A percentile compares a stretch with the other conserved stretches of the same genome.
These are phyloP conservation scores for Kuraishia ogatae DNA, from an alignment of 805 yeast genomes.

Conservation along the genomic window DNA sequence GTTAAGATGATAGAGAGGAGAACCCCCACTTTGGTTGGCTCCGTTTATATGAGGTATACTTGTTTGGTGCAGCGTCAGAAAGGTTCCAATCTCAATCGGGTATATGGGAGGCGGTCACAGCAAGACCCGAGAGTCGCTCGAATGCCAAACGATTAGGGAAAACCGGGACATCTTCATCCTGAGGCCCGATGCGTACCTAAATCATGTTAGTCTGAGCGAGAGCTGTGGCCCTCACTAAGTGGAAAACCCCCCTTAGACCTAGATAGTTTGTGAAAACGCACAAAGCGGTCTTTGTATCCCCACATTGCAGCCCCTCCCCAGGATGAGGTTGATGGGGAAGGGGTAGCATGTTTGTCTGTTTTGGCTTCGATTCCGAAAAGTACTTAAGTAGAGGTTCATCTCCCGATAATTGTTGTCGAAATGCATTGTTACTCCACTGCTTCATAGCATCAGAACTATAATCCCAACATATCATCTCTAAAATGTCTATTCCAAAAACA, in stretches of 20 bases:
- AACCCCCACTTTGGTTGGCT: background rate
- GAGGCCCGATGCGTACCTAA: background rate
- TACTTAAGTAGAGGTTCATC: background rate
- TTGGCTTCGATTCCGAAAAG: background rate
- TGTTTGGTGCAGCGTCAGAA: no score
- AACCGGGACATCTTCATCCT: background rate
- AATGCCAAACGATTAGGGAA: background rate
- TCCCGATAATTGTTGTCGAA: background rate
- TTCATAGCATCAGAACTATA: background rate
- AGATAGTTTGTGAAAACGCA: no score
- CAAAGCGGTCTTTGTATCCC: background rate
- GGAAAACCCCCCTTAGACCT: background rate
- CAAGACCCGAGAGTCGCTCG: no score
- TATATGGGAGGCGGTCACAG: background rate
- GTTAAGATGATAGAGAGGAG: background rate
- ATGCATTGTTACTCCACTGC: background rate
- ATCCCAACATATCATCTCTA: background rate
- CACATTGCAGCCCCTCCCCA: background rate
- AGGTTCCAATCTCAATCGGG: background rate
- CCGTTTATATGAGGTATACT: no score
- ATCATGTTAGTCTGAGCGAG: no score
- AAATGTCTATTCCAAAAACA: constrained; percentile 38
- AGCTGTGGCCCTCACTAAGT: background rate
- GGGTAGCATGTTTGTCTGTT: background rate
- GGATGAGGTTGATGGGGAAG: background rate